Percentiles rank a stretch among this genome's conserved stretches.
Conservation (phyloP, 176 grass and related monocot genomes). For the Pontederia paniculata region DNA sequence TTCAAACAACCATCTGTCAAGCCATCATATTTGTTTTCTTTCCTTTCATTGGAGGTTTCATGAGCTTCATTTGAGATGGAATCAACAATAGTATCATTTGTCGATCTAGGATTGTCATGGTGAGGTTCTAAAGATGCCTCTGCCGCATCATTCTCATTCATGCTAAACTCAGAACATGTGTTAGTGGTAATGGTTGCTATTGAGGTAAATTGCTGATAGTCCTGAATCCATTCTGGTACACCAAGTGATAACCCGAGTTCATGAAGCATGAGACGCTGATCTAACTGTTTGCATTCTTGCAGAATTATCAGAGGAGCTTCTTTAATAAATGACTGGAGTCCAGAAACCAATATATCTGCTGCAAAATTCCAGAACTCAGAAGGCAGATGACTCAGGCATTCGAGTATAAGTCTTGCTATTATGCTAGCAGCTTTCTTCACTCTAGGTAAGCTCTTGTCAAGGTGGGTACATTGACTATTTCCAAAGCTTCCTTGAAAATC, state of each 20-base stretch:
- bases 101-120: slow-evolving; percentile 3
- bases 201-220: slow-evolving; percentile 53
- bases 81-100: slow-evolving; percentile 9
- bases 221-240: slow-evolving; percentile 66
- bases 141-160: slow-evolving; percentile 11
- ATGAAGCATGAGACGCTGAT: slow-evolving; percentile 83
- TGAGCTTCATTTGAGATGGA: slow-evolving; percentile 8
- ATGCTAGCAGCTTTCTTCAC: slow-evolving; percentile 26
- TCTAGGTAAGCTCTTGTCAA: slow-evolving; percentile 33
- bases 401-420: slow-evolving; percentile 58
- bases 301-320: slow-evolving; percentile 48
- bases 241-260: slow-evolving; percentile 84
- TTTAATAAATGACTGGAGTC: slow-evolving; percentile 51
- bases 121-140: slow-evolving; percentile 15
- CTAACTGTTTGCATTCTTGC: slow-evolving; percentile 40
- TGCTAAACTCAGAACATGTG: slow-evolving; percentile 2
- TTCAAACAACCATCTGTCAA: slow-evolving; percentile 22
- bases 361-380: slow-evolving; percentile 65
- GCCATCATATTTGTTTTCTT: slow-evolving; percentile 13
- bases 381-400: slow-evolving; percentile 71
- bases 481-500: slow-evolving; percentile 22
- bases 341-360: slow-evolving; percentile 61
- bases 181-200: slow-evolving; percentile 23
- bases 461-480: slow-evolving; percentile 9
- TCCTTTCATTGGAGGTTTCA: slow-evolving; percentile 17